Base-by-base conservation (phyloP, 2,329 filamentous ascomycete genomes). In the Aspergillus sp. region DNA sequence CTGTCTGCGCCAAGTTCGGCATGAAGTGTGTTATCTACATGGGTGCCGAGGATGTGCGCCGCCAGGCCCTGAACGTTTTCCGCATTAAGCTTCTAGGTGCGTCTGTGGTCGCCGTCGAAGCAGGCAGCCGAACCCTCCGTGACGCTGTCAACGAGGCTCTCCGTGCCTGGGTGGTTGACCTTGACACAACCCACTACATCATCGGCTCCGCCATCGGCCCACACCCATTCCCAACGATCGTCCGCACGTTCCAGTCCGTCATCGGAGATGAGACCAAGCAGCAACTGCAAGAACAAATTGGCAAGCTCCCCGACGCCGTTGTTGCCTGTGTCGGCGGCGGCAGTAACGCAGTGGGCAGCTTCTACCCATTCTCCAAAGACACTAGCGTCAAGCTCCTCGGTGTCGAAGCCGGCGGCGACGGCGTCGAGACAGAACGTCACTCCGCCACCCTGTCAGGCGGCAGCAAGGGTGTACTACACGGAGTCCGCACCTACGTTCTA, bases 21-120 rank as follows among this genome's bases (percentile, higher is more conserved):
- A 93, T 99, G 93, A 89, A 93, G 74, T 99, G 95, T 74, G 96
- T 92, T 30, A 90, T 99, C 55, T 99, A 93, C 79, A 99, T 99
- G 95, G 95, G 95, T 68, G 92, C 93, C 47, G 95, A 99, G 79
- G 95, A 99, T 70, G 95, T 98, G 52, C 89, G 95, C 58, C 88
- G 95, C 66, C 95, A 99, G 76, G 93, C 95, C 2, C 83, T 99
- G 58, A 99, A 99, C 76, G 95, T 99, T 40, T 99, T 99, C 86
- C 89, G 95, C 45, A 99, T 99, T 85, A 95, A 96, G 76, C 84
- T 99, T 11, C 88, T 99, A 5, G 95, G 95, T 59, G 95, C 95
- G 50, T 89, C 89, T 66, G 95, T 99, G 42, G 85, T 99, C 41
- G 89, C 95, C 4, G 95, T 99, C 46, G 92, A 97, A 73, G 90